Base-by-base conservation (phyloP, 2,329 filamentous ascomycete genomes). In the Magnaporthiopsis incrustans region DNA sequence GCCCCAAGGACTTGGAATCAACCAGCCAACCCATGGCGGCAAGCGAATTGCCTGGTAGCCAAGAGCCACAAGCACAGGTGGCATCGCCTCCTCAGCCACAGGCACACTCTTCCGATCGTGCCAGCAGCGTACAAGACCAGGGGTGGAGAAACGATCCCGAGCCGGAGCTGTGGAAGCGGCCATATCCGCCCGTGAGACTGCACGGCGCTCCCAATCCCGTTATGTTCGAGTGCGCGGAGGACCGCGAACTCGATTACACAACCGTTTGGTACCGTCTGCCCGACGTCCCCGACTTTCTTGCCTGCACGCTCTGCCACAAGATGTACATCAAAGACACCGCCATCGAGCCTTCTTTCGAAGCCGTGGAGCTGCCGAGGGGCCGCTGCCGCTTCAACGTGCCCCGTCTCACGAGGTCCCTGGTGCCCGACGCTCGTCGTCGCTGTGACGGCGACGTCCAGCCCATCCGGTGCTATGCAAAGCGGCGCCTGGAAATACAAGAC, bases 251-350 rank as follows among this genome's bases (percentile, higher is more conserved):
- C 4, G 27, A 60, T 7, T 60, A 32, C 58, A 6, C 22, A 6
- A 60, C 22, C 15, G 1, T 5, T 15, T 62, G 60, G 60, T 62
- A 62, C 22, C 60, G 60, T 14, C n/a, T 62, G 25, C 60, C 38
- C 26, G 38, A 32, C 14, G 38, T 62, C 25, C 60, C 44, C 3
- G 60, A 57, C 3, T 62, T 56, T 15, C 38, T 56, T 6, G 26
- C 53, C 38, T 62, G 60, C 60, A 62, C 60, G 2, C 38, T 30
- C 25, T 62, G 60, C 44, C 30, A 62, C 44, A n/a, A 27, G n/a
- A 32, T 30, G 18, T 56, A 62, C 60, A 62, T 62, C 26, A 8
- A 25, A 1, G 26, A 14, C 44, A 57, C 60, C 4, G 11, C 22
- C 1, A 4, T 57, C 15, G 60, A 11, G 11, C 1, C 38, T 1